These are phyloP conservation scores for Ogataea corticis DNA, from an alignment of 805 yeast genomes.

Conservation along the genomic window DNA sequence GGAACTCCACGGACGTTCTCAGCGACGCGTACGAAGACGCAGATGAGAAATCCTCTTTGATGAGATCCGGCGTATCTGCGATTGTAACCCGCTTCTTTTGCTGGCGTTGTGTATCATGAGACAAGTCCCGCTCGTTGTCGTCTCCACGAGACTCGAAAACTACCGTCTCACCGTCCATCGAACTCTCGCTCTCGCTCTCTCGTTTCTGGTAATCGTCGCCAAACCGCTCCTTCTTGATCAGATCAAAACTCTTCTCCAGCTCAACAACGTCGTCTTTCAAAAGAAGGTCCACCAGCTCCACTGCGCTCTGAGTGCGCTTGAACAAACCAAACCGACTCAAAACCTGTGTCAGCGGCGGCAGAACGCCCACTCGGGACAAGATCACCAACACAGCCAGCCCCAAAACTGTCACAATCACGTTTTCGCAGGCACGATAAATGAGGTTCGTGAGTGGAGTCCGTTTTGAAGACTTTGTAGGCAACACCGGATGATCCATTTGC, in stretches of 20 bases:
- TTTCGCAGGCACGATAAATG: conserved; percentile 42
- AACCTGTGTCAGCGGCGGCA: conserved; percentile 37
- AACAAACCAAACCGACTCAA: conserved; percentile 33
- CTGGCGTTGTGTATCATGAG: background rate
- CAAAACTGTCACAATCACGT: conserved; percentile 45
- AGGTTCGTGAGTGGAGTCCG: conserved; percentile 25
- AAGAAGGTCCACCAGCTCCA: conserved; percentile 35
- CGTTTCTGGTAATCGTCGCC: conserved; percentile 14
- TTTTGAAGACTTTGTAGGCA: conserved; percentile 21
- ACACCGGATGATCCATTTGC: conserved; percentile 5
- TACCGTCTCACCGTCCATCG: conserved; percentile 3
- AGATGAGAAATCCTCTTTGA: conserved; percentile 13
- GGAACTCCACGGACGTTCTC: conserved; percentile 15
- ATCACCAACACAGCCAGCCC: conserved; percentile 38
- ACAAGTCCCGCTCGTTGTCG: background rate
- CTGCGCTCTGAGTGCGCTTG: conserved; percentile 35
- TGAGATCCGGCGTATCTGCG: conserved; percentile 12
- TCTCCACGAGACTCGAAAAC: conserved; percentile 4
- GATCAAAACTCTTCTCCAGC: conserved; percentile 27
- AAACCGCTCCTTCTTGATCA: conserved; percentile 27
- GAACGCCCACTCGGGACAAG: conserved; percentile 38
- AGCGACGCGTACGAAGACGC: conserved; percentile 18
- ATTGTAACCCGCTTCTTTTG: conserved; percentile 17
- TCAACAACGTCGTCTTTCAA: conserved; percentile 30
- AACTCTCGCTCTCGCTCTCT: conserved; percentile 11